These are phyloP conservation scores for Mallotus japonicus DNA, from an alignment of 441 rosid species.

Conservation along the genomic window DNA sequence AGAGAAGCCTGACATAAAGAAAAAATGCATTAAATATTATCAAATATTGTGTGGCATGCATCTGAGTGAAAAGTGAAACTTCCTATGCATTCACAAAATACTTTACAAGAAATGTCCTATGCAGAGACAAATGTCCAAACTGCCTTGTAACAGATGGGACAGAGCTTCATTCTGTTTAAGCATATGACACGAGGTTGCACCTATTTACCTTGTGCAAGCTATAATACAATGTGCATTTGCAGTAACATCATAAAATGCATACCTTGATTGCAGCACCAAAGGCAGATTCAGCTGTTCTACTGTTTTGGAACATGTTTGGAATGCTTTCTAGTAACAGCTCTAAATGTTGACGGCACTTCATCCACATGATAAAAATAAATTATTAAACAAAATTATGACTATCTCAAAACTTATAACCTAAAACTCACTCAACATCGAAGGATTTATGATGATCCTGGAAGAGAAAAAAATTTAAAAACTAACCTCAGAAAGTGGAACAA, in stretches of 20 bases:
- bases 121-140: background rate
- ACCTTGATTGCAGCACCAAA: conserved; percentile 98
- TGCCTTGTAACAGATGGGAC: background rate
- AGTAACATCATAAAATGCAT: conserved; percentile 20
- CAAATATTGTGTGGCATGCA: background rate
- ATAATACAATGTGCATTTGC: background rate
- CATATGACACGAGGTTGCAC: background rate
- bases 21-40: background rate
- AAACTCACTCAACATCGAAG: conserved; percentile 10
- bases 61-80: background rate
- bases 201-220: background rate
- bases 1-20: background rate
- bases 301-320: conserved; percentile 87
- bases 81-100: background rate
- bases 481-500: conserved; percentile 87
- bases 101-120: background rate
- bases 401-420: conserved; percentile 6
- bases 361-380: conserved; percentile 27
- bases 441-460: background rate
- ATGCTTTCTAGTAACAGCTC: conserved; percentile 93
- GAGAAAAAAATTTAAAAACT: conserved; percentile 22
- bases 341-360: conserved; percentile 92
- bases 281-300: conserved; percentile 88
- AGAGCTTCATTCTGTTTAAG: conserved; percentile 1
- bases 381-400: conserved; percentile 9